Evolutionary conservation across 1,139 yeast genomes (phyloP), one percentile per base, ranked within the genome.

Genomic region (Pneumocystis carinii): DNA sequence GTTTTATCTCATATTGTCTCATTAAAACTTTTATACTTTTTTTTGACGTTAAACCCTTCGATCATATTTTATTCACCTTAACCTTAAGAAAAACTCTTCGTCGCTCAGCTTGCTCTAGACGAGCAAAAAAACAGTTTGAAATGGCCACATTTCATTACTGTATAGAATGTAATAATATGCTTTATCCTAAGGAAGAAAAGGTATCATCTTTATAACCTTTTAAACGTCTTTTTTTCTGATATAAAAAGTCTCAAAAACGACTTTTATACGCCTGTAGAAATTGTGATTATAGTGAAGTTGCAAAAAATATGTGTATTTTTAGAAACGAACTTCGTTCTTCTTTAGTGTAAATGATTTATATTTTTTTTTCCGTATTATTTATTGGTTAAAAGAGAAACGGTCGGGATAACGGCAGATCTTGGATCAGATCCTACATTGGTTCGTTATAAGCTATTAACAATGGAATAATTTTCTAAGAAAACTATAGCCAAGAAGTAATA

Each of bases 141-240:
- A 62, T 63, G 64, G 59, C 64, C 17, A 64, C 62, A 7, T 59
- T 63, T 19, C 66, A 61, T 27, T 64, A 63, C 59, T 62, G 60
- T 38, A 38, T 56, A 15, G 60, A 38, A 41, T 73, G 86, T 81
- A 94, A 94, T 80, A 94, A 94, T 73, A 90, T 92, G 98, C 82
- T 92, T 76, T 94, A 92, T 74, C 98, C 99, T n/a, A 84, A 88
- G 70, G 98, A 94, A 77, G 98, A 94, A 74, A 87, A 87, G 72
- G 79, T 78, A 48, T 10, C 14, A 1, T 48, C 24, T 24, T 8
- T 48, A 48, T 24, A 24, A 17, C 24, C 24, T 24, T 48, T 24
- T 48, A 24, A 8, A n/a, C n/a, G n/a, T n/a, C 14, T 24, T 1
- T 48, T 48, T 24, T 48, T 24, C 24, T 19, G 2, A 3, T 5